These are phyloP conservation scores for Gastrolobium villosum DNA, from an alignment of 306 rosid species.

Conservation along the genomic window DNA sequence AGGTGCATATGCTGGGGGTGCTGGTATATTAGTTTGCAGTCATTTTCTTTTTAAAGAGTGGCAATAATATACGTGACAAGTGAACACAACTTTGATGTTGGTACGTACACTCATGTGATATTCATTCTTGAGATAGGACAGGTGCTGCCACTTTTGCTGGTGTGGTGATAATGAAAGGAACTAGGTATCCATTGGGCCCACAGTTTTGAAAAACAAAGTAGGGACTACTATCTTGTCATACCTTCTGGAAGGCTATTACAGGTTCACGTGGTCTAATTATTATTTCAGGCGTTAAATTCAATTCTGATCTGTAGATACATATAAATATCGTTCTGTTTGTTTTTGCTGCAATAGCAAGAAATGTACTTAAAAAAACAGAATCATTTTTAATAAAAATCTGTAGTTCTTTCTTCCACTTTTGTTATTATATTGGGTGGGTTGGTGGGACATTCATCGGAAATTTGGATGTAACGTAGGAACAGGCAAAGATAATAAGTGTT, in stretches of 20 bases:
- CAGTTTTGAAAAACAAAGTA: constrained; percentile 39
- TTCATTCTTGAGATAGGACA: constrained; percentile 16
- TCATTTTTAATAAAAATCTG: constrained; percentile 13
- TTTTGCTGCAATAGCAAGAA: constrained; percentile 23
- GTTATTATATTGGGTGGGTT: neutral
- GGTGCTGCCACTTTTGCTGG: neutral
- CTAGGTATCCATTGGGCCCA: constrained; percentile 17
- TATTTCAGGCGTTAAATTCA: constrained; percentile 10
- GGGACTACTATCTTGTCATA: constrained; percentile 18
- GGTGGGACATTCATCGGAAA: neutral
- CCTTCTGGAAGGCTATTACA: constrained; percentile 9
- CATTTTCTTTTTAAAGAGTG: neutral
- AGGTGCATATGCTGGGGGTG: neutral
- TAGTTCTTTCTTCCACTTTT: neutral
- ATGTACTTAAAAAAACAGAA: constrained; percentile 4
- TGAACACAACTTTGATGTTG: neutral
- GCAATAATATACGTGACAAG: neutral
- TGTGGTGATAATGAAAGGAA: constrained; percentile 10
- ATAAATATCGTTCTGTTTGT: neutral
- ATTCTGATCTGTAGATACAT: constrained; percentile 38
- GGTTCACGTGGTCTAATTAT: neutral
- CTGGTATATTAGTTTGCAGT: neutral
- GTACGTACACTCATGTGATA: neutral
- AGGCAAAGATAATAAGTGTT: too few species aligned
- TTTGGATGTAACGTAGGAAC: too few species aligned